These are phyloP conservation scores for Fusarium tjaetaba DNA, from an alignment of 2,329 filamentous ascomycete genomes.

Conservation along the genomic window DNA sequence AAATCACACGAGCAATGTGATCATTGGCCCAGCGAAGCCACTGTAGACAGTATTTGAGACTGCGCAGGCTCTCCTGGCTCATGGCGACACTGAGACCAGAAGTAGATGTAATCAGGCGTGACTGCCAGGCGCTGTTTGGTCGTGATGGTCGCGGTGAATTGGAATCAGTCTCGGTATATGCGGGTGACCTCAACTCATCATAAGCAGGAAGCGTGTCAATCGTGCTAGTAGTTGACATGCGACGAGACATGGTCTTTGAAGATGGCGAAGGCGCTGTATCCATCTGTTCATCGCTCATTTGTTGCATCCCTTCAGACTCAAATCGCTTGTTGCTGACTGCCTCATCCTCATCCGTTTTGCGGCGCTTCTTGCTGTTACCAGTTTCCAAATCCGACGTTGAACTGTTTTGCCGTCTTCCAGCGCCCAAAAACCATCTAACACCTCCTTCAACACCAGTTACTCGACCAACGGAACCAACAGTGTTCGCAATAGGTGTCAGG, in stretches of 20 bases:
- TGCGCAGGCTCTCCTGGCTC: conserved; percentile 86
- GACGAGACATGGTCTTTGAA: conserved; percentile 53
- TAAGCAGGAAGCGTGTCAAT: conserved; percentile 85
- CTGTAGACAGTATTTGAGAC: conserved; percentile 83
- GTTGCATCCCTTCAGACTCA: conserved; percentile 44
- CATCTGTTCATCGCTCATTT: conserved; percentile 35
- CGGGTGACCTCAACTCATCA: conserved; percentile 79
- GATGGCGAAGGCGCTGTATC: conserved; percentile 44
- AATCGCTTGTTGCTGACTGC: conserved; percentile 44
- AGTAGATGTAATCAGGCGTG: conserved; percentile 86
- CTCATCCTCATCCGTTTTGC: conserved; percentile 61
- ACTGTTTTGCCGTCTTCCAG: conserved; percentile 61
- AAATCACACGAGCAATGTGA: conserved; percentile 80
- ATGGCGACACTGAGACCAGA: conserved; percentile 92
- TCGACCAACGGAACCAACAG: conserved; percentile 83
- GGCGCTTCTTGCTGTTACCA: conserved; percentile 63
- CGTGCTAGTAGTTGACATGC: conserved; percentile 72
- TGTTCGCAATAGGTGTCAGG: conserved; percentile 86
- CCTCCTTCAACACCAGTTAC: conserved; percentile 89
- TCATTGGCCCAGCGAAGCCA: conserved; percentile 85
- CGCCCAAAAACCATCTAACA: conserved; percentile 83
- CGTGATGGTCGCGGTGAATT: conserved; percentile 44
- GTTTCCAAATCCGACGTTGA: conserved; percentile 59
- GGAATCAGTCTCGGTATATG: conserved; percentile 70
- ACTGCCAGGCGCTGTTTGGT: conserved; percentile 71